Conservation (phyloP, 108 stramenopile species). For the Cyclotella baltica region DNA sequence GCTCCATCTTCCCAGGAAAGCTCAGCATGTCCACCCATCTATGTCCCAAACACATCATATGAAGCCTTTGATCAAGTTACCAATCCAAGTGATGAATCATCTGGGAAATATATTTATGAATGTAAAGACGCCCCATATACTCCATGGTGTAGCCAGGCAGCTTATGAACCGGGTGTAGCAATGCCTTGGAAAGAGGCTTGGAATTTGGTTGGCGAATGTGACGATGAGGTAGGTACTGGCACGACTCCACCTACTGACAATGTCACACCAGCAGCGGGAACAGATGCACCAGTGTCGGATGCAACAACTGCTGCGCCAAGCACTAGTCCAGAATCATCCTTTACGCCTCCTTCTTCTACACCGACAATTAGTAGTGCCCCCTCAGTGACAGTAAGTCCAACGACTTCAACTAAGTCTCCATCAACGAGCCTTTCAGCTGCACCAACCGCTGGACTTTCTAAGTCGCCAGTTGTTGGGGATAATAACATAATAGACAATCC, state of each 20-base stretch:
- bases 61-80: constrained; percentile 23
- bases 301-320: background rate
- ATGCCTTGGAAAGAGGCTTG: constrained; percentile 42
- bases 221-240: background rate
- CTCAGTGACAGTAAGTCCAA: background rate
- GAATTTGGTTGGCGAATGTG: constrained; percentile 44
- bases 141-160: constrained; percentile 37
- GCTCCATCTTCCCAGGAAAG: background rate
- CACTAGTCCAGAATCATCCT: background rate
- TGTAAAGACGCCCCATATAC: constrained; percentile 39
- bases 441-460: background rate
- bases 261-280: background rate
- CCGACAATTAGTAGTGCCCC: background rate
- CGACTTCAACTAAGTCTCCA: background rate
- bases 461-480: background rate
- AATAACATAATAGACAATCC: background rate
- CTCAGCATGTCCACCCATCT: constrained; percentile 1
- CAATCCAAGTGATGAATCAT: constrained; percentile 3
- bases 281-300: background rate
- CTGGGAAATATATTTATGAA: constrained; percentile 17
- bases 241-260: background rate
- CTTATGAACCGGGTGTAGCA: constrained; percentile 49
- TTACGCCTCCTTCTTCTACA: background rate
- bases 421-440: background rate
- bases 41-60: constrained; percentile 27